Conservation (phyloP, 2,329 filamentous ascomycete genomes). For the Rhynchosporium agropyri region DNA sequence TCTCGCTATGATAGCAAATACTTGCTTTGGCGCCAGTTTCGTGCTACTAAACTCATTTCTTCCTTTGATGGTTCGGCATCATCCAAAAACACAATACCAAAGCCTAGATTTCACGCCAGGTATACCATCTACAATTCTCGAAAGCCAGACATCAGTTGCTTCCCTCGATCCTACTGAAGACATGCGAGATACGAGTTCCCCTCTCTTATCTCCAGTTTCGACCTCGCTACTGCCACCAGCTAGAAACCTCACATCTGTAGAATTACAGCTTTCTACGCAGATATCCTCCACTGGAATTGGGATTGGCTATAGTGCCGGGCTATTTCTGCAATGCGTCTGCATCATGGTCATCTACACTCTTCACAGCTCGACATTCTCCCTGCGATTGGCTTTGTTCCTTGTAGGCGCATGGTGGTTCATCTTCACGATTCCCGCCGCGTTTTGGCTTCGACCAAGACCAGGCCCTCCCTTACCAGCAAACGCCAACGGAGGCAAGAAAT, state of each 20-base stretch:
- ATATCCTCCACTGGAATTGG: conserved; percentile 93
- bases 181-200: conserved; percentile 49
- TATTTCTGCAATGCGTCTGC: conserved; percentile 80
- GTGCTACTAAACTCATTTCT: conserved; percentile 95
- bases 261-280: conserved; percentile 81
- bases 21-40: conserved; percentile 91
- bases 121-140: conserved; percentile 30
- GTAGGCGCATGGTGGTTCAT: conserved; percentile 91
- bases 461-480: conserved; percentile 71
- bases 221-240: conserved; percentile 43
- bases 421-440: conserved; percentile 84
- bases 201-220: conserved; percentile 46
- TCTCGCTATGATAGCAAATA: conserved; percentile 88
- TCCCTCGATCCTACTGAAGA: conserved; percentile 32
- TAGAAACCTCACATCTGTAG: conserved; percentile 59
- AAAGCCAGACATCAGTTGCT: conserved; percentile 28
- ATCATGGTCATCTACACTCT: conserved; percentile 76
- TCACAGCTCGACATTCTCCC: conserved; percentile 79
- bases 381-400: conserved; percentile 83
- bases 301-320: conserved; percentile 86
- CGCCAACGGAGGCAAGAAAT: conserved; percentile 43
- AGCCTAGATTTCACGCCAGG: conserved; percentile 36
- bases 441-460: conserved; percentile 86
- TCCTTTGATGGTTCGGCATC: conserved; percentile 85
- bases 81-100: conserved; percentile 51